Evolutionary conservation across 169 alveolate species (phyloP).

Genomic region (Perkinsus olseni): DNA sequence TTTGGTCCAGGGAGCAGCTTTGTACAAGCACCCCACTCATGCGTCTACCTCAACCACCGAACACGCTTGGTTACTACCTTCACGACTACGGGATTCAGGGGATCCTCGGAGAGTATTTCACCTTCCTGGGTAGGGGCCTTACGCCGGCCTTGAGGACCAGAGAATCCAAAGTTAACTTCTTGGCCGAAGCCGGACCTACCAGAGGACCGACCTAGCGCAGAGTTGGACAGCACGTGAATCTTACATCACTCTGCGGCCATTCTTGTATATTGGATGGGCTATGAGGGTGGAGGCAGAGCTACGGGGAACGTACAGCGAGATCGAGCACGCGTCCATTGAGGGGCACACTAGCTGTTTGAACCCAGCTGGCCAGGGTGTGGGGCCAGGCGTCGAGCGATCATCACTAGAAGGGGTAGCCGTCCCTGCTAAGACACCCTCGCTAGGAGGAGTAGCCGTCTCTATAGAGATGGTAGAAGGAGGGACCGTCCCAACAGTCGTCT

Average conservation of each 20-base stretch:
- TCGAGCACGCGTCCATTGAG: neutral
- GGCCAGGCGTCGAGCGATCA: no score
- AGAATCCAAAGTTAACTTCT: neutral
- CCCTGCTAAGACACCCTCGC: no score
- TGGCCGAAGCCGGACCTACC: neutral
- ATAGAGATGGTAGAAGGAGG: no score
- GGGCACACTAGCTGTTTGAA: neutral
- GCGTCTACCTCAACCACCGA: no score
- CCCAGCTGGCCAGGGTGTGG: neutral
- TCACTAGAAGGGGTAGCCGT: no score
- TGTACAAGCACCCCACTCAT: no score
- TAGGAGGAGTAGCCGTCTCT: no score
- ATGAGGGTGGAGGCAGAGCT: neutral
- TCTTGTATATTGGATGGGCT: neutral
- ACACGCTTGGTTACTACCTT: neutral
- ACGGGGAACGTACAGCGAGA: neutral
- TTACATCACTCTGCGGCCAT: neutral
- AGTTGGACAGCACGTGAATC: neutral
- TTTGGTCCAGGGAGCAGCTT: no score
- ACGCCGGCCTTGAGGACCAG: neutral
- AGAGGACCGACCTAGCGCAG: no score
- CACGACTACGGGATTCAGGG: neutral
- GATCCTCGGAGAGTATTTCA: neutral
- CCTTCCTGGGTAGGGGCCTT: neutral
- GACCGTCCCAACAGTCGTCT: no score